Evolutionary conservation across 2,329 filamentous ascomycete genomes (phyloP).

Genomic region (Nemania sp.): DNA sequence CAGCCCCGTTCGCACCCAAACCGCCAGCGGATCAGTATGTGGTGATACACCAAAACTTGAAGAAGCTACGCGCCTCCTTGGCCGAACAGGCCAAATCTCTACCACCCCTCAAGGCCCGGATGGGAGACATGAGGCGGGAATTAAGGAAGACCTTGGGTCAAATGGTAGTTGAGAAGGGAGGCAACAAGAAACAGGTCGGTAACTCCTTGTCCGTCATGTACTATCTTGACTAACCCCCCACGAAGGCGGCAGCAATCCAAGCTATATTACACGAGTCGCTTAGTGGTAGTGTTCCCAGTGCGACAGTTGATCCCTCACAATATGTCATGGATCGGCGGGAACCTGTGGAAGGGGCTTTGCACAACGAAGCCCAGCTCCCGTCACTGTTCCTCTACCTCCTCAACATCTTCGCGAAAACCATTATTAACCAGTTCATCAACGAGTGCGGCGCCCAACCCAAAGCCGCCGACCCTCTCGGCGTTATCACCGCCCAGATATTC

Average conservation of each 20-base stretch:
- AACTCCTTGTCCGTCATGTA: not conserved
- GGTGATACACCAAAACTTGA: constrained; percentile 71
- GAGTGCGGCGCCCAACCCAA: constrained; percentile 68
- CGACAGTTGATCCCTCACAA: constrained; percentile 57
- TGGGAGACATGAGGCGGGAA: constrained; percentile 73
- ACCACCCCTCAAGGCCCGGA: constrained; percentile 62
- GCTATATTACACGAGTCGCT: constrained; percentile 58
- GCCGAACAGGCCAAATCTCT: constrained; percentile 59
- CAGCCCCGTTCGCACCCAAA: constrained; percentile 23
- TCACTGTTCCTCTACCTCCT: constrained; percentile 74
- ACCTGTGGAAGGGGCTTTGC: constrained; percentile 53
- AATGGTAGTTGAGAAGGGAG: constrained; percentile 66
- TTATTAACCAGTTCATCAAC: constrained; percentile 71
- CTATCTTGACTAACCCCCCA: constrained; percentile 15
- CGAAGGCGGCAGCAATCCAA: constrained; percentile 54
- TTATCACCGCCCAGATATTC: constrained; percentile 76
- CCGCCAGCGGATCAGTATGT: constrained; percentile 51
- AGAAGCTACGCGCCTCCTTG: constrained; percentile 55
- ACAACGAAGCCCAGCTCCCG: constrained; percentile 62
- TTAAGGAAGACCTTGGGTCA: constrained; percentile 75
- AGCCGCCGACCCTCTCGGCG: constrained; percentile 77
- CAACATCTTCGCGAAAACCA: constrained; percentile 74
- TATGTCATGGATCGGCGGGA: constrained; percentile 55
- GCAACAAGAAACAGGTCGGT: constrained; percentile 62
- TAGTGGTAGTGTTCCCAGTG: constrained; percentile 55